Percentiles rank a stretch among this genome's conserved stretches.
These are phyloP conservation scores for Anisodus acutangulus DNA, from an alignment of 257 asterid genomes.

Conservation along the genomic window DNA sequence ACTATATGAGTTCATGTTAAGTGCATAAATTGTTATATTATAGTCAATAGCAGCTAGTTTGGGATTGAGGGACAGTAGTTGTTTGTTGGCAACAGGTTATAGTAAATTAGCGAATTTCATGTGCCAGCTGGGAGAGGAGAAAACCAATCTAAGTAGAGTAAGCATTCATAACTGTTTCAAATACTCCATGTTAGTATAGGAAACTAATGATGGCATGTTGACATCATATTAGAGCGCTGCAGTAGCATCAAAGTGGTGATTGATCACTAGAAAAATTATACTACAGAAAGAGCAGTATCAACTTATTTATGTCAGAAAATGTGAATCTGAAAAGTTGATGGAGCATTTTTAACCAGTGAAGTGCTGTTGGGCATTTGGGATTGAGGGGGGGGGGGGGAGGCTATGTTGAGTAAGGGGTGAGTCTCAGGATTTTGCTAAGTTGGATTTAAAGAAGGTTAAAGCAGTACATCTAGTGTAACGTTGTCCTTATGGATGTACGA, in stretches of 20 bases:
- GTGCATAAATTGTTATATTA: neutral
- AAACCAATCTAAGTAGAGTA: neutral
- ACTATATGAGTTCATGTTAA: neutral
- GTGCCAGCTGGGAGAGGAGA: neutral
- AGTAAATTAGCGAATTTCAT: neutral
- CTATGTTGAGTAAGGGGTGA: constrained; percentile 16
- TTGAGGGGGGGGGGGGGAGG: neutral
- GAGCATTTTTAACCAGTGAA: neutral
- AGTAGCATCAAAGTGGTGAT: neutral
- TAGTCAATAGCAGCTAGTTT: neutral
- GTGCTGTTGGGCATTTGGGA: neutral
- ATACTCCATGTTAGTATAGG: constrained; percentile 3
- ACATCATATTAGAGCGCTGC: constrained; percentile 25
- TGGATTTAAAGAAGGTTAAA: neutral
- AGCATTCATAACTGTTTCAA: neutral
- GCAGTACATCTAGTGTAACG: neutral
- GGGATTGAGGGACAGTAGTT: neutral
- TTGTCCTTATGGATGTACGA: neutral
- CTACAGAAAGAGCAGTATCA: neutral
- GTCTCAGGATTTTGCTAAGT: neutral
- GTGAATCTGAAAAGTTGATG: neutral
- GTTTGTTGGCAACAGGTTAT: neutral
- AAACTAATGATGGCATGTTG: neutral
- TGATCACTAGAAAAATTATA: constrained; percentile 9
- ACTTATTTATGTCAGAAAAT: neutral